phyloP scores from a whole-genome alignment of 495 filamentous ascomycete species.

The Penicillium bovifimosum region DNA sequence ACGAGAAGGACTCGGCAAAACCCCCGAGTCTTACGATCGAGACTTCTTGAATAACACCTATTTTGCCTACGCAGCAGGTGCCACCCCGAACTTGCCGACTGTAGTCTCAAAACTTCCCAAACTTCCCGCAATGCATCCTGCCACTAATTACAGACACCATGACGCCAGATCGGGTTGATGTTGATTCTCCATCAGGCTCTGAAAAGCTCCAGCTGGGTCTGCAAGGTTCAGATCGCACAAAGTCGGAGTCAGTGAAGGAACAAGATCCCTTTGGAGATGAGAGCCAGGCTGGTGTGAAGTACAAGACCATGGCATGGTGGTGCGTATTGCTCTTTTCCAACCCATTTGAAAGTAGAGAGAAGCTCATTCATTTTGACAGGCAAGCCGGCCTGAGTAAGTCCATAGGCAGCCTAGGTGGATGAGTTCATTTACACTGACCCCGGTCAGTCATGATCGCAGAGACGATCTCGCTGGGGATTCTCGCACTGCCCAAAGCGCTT shows the following conservation, averaged over 20 bases:
- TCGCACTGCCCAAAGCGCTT: conserved; percentile 53
- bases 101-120: neutral
- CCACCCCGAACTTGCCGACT: neutral
- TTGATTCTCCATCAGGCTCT: neutral
- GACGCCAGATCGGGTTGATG: neutral
- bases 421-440: conserved; percentile 1
- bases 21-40: neutral
- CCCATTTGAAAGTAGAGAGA: neutral
- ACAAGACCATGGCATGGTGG: conserved; percentile 38
- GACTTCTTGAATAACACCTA: neutral
- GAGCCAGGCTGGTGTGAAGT: conserved; percentile 22
- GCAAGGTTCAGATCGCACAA: neutral
- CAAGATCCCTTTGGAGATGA: conserved; percentile 34
- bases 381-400: conserved; percentile 32
- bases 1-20: neutral
- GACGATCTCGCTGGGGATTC: conserved; percentile 57
- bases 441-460: conserved; percentile 54
- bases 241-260: neutral
- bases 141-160: neutral
- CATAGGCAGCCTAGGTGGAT: neutral
- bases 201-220: neutral
- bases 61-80: neutral
- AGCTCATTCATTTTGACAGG: conserved; percentile 13
- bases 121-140: neutral
- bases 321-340: conserved; percentile 11